Percentiles rank a stretch among this genome's conserved stretches.
Conservation (phyloP, 768 basidiomycete genomes). For the Paxillus rubicundulus region DNA sequence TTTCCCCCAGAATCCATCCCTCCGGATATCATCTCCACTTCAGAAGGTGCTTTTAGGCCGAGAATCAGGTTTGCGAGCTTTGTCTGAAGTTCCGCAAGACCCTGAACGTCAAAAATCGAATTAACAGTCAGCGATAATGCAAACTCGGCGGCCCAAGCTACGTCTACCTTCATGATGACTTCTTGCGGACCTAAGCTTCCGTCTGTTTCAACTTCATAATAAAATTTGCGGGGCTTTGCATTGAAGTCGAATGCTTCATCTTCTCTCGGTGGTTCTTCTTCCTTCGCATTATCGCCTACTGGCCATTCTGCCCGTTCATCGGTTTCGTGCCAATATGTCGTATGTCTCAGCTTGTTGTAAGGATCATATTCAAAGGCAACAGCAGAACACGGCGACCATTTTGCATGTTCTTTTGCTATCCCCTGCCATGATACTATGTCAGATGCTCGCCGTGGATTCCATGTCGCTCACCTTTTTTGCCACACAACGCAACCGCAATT, state of each 20-base stretch:
- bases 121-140: not conserved
- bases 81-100: constrained; percentile 72
- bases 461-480: constrained; percentile 80
- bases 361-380: constrained; percentile 98
- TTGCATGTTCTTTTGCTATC: constrained; percentile 97
- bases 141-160: not conserved
- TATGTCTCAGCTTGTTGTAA: constrained; percentile 94
- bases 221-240: constrained; percentile 87
- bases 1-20: constrained; percentile 32
- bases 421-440: constrained; percentile 52
- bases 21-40: constrained; percentile 46
- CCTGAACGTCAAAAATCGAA: constrained; percentile 40
- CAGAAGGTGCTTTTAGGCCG: constrained; percentile 63
- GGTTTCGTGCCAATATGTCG: constrained; percentile 90
- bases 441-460: not conserved
- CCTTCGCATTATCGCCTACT: constrained; percentile 76
- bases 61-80: constrained; percentile 80
- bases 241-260: constrained; percentile 85
- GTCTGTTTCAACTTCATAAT: constrained; percentile 92
- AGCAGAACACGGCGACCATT: constrained; percentile 97
- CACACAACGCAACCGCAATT: constrained; percentile 77
- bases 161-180: constrained; percentile 75
- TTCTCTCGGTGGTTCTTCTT: constrained; percentile 78
- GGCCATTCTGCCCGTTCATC: constrained; percentile 90
- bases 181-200: constrained; percentile 88